Conservation (phyloP, 1,139 yeast genomes). For the Williopsis jadinii region DNA sequence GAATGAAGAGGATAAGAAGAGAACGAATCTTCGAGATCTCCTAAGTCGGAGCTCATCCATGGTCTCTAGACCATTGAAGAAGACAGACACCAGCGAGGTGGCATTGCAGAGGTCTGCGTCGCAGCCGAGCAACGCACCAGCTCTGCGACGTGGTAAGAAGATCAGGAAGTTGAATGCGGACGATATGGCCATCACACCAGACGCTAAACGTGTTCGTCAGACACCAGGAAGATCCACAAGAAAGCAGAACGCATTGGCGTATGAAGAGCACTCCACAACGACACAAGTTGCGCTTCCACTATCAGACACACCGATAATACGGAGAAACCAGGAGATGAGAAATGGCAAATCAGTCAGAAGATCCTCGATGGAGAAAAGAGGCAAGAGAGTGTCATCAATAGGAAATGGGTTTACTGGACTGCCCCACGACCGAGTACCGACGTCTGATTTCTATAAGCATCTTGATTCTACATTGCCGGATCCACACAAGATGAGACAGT, state of each 20-base stretch:
- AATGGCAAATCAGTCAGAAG: slow-evolving; percentile 31
- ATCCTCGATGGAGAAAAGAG: slow-evolving; percentile 49
- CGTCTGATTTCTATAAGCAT: slow-evolving; percentile 53
- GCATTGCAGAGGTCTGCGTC: slow-evolving; percentile 16
- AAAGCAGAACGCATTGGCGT: slow-evolving; percentile 3
- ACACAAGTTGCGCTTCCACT: slow-evolving; percentile 28
- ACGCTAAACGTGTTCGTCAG: slow-evolving; percentile 6
- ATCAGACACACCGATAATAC: slow-evolving; percentile 36
- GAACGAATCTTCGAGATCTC: slow-evolving; percentile 17
- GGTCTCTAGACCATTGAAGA: slow-evolving; percentile 1
- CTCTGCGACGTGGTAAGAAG: slow-evolving; percentile 1
- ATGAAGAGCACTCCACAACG: slow-evolving; percentile 20
- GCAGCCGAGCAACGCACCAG: slow-evolving; percentile 5
- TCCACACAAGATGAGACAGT: slow-evolving; percentile 66
- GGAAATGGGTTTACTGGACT: slow-evolving; percentile 67
- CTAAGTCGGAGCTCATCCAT: slow-evolving; percentile 11
- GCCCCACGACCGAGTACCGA: slow-evolving; percentile 60
- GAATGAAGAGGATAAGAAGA: slow-evolving; percentile 9
- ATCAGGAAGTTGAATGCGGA: slow-evolving; percentile 16
- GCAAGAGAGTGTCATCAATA: slow-evolving; percentile 66
- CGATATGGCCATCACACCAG: slow-evolving; percentile 20
- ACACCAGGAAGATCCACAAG: slow-evolving; percentile 3
- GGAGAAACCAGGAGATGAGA: slow-evolving; percentile 30
- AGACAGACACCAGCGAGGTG: slow-evolving; percentile 5
- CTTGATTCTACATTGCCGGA: slow-evolving; percentile 59